Evolutionary conservation across 1,284 basidiomycete species (phyloP).

Genomic region (Jaminaea rosea): DNA sequence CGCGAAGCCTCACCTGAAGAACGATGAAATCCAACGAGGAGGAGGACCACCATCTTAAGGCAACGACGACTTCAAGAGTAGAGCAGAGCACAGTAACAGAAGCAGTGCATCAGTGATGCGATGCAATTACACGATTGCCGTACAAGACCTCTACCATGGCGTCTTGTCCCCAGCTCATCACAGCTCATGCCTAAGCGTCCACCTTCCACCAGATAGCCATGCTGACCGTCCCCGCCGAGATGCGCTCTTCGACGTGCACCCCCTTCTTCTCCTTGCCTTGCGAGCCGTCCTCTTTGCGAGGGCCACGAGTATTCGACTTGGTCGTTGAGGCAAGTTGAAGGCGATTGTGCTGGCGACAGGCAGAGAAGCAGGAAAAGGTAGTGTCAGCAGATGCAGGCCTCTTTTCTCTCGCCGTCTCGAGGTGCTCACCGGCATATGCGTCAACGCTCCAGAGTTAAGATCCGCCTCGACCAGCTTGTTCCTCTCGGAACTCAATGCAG

Average conservation of each 20-base stretch:
- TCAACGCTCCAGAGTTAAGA: slow-evolving; percentile 29
- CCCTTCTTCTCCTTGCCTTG: slow-evolving; percentile 17
- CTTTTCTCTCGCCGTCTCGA: too few species aligned
- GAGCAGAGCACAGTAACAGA: too few species aligned
- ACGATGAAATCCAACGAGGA: too few species aligned
- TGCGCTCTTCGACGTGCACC: slow-evolving; percentile 23
- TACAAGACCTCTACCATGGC: too few species aligned
- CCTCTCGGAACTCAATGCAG: background rate
- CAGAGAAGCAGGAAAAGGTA: background rate
- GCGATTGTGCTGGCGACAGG: slow-evolving; percentile 18
- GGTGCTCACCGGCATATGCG: slow-evolving; percentile 28
- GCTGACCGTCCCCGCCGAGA: slow-evolving; percentile 27
- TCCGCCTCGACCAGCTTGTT: slow-evolving; percentile 17
- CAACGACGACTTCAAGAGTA: too few species aligned
- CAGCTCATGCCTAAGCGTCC: too few species aligned
- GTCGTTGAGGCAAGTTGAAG: slow-evolving; percentile 32
- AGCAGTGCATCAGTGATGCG: too few species aligned
- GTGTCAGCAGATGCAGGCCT: too few species aligned
- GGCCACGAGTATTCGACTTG: slow-evolving; percentile 16
- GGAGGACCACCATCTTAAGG: too few species aligned
- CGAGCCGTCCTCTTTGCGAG: background rate
- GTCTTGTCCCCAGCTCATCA: too few species aligned
- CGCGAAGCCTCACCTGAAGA: too few species aligned
- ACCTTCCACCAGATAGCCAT: slow-evolving; percentile 38
- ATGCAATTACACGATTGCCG: too few species aligned